Conservation (phyloP, 2,329 filamentous ascomycete species). For the Claviceps fusiformis region DNA sequence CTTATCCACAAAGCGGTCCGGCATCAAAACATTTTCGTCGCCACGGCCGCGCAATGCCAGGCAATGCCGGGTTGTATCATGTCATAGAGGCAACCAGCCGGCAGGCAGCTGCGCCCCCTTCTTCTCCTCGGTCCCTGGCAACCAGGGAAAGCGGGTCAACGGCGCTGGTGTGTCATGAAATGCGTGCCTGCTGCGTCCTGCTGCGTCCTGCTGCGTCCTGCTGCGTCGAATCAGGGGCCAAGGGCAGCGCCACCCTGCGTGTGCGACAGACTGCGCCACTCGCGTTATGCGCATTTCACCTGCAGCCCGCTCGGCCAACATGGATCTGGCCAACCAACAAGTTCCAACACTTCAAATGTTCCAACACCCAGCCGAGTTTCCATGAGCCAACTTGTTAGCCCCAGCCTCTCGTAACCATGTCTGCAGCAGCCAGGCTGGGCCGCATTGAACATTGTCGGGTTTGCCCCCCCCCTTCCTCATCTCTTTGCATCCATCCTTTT, state of each 20-base stretch:
- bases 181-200: background rate
- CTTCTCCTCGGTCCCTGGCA: background rate
- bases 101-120: no score
- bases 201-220: no score
- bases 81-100: background rate
- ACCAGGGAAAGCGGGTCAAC: background rate
- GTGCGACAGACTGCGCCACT: slow-evolving; percentile 6
- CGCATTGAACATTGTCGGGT: background rate
- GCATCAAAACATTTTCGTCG: background rate
- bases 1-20: background rate
- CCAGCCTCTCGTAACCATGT: background rate
- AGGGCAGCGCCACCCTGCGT: background rate
- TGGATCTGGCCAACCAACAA: no score
- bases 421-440: background rate
- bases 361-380: background rate
- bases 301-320: background rate
- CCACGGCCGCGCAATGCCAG: no score
- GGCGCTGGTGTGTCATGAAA: background rate
- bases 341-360: background rate
- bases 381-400: background rate
- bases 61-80: background rate
- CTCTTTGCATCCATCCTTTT: no score
- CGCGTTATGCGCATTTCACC: background rate
- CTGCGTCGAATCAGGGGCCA: background rate
- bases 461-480: no score